phyloP scores from a whole-genome alignment of 148 eudicot species.

The Chenopodium quinoa region DNA sequence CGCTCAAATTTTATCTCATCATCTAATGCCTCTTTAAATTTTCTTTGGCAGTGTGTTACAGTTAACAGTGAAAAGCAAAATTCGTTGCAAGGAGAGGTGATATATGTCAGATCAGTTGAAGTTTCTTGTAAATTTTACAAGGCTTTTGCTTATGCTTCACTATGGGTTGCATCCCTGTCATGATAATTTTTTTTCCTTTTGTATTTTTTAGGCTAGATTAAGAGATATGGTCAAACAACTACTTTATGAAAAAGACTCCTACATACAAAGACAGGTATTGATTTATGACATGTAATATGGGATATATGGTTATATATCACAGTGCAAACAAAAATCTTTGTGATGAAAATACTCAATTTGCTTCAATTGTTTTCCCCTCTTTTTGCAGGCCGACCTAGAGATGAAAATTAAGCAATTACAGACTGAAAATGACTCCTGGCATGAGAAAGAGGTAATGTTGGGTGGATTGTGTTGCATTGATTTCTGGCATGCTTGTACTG shows the following conservation, averaged over 20 bases:
- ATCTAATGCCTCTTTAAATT: conserved; percentile 12
- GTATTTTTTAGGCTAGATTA: conserved; percentile 40
- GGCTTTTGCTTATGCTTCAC: conserved; percentile 2
- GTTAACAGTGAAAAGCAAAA: conserved; percentile 39
- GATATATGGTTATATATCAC: neutral
- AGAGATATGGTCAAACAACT: conserved; percentile 45
- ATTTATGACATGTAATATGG: neutral
- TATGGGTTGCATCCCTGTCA: conserved; percentile 1
- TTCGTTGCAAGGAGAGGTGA: conserved; percentile 50
- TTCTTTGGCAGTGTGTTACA: conserved; percentile 36
- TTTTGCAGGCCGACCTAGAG: conserved; percentile 51
- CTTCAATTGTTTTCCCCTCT: neutral
- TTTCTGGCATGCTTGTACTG: neutral
- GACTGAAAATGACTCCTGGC: conserved; percentile 57
- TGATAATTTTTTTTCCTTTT: neutral
- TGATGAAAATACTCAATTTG: neutral
- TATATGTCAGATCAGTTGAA: neutral
- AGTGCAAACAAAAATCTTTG: neutral
- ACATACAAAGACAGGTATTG: conserved; percentile 50
- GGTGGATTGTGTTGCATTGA: neutral
- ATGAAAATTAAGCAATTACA: conserved; percentile 41
- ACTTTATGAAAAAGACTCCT: conserved; percentile 42
- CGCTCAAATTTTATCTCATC: neutral
- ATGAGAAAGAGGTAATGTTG: conserved; percentile 61
- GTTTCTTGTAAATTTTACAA: neutral